Percentiles rank a stretch among this genome's conserved stretches.
Evolutionary conservation across 208 protist genomes (phyloP).

Genomic region (Chromosphaera perkinsii): DNA sequence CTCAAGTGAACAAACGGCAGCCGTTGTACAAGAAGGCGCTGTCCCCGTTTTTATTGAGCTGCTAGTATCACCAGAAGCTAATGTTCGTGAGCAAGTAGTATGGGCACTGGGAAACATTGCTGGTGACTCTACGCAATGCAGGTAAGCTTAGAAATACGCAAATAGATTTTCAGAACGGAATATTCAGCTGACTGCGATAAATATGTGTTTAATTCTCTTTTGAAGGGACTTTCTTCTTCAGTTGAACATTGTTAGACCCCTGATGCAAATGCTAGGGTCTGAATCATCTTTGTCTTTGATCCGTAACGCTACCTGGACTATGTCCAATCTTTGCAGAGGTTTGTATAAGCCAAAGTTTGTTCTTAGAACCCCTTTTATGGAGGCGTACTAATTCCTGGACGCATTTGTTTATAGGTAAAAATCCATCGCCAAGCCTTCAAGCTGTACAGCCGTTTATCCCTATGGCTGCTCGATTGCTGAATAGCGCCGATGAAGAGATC

Average conservation of each 20-base stretch:
- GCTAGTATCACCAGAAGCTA: constrained; percentile 72
- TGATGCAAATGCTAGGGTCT: neutral
- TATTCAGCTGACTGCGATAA: too few species aligned
- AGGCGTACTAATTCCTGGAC: too few species aligned
- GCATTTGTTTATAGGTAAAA: too few species aligned
- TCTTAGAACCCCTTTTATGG: too few species aligned
- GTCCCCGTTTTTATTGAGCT: constrained; percentile 88
- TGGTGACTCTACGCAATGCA: constrained; percentile 81
- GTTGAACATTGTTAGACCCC: constrained; percentile 10
- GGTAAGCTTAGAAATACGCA: too few species aligned
- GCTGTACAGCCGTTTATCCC: too few species aligned
- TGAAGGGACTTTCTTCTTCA: too few species aligned
- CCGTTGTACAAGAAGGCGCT: constrained; percentile 80
- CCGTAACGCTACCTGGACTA: constrained; percentile 90
- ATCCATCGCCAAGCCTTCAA: constrained; percentile 73
- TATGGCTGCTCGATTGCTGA: constrained; percentile 71
- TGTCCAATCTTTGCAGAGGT: constrained; percentile 94
- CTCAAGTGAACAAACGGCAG: constrained; percentile 80
- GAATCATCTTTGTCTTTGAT: constrained; percentile 45
- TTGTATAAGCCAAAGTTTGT: too few species aligned
- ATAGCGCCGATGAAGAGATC: constrained; percentile 82
- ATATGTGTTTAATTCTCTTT: too few species aligned
- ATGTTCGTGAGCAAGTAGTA: constrained; percentile 85
- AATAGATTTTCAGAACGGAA: too few species aligned
- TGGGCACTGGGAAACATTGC: constrained; percentile 91